Evolutionary conservation across 2,329 filamentous ascomycete species (phyloP).

Genomic region (Cladophialophora yegresii): DNA sequence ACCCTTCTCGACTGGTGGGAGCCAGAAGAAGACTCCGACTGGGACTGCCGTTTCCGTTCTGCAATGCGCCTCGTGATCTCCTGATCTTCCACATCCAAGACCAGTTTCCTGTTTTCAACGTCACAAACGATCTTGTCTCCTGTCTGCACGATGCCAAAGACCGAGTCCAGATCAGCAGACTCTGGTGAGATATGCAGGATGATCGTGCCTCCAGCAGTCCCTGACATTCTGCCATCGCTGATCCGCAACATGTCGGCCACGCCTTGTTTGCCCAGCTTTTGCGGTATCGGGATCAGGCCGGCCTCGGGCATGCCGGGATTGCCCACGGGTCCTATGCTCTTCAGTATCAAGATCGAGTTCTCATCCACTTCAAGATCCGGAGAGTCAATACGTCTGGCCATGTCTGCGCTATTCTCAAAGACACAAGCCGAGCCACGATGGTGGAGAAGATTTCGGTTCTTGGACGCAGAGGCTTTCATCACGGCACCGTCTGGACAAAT

Average conservation of each 20-base stretch:
- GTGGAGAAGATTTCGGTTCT: conserved; percentile 49
- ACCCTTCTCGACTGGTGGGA: background rate
- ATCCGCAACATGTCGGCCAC: conserved; percentile 58
- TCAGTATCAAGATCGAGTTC: conserved; percentile 52
- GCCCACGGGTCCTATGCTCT: conserved; percentile 54
- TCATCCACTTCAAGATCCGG: conserved; percentile 48
- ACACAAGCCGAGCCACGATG: conserved; percentile 53
- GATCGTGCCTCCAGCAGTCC: conserved; percentile 59
- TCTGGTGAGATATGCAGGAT: conserved; percentile 58
- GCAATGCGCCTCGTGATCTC: conserved; percentile 47
- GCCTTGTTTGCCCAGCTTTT: conserved; percentile 51
- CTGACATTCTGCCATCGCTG: conserved; percentile 58
- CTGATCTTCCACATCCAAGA: conserved; percentile 47
- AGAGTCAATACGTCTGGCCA: conserved; percentile 51
- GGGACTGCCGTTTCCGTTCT: conserved; percentile 27
- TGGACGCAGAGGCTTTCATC: conserved; percentile 55
- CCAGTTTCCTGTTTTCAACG: conserved; percentile 47
- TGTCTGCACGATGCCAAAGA: conserved; percentile 52
- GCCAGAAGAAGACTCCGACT: background rate
- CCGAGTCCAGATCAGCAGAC: conserved; percentile 50
- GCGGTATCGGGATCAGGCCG: conserved; percentile 54
- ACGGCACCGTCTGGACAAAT: conserved; percentile 54
- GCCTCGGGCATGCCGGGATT: conserved; percentile 59
- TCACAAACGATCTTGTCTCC: conserved; percentile 54
- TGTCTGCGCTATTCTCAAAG: conserved; percentile 52